Base-by-base conservation (phyloP, 345 rosid species). In the Aquilaria yunnanensis region DNA sequence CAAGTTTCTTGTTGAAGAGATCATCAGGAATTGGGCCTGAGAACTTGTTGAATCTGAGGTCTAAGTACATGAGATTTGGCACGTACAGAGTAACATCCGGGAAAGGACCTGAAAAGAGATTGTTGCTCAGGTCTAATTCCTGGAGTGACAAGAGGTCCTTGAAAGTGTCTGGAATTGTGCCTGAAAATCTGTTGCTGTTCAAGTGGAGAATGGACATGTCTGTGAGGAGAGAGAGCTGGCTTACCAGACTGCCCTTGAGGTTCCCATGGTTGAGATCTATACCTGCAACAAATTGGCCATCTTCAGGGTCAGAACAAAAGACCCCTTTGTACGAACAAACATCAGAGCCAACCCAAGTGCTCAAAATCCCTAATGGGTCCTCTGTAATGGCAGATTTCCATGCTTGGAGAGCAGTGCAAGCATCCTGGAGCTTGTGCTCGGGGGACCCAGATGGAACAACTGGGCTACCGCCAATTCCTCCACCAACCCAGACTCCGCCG, bases 231-330 rank as follows among this genome's bases (percentile, higher is more conserved):
- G 86, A 79, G 10, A 93, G 86, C 59, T 90, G 94, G 14, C 69
- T 61, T 14, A 84, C 94, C 10, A 93, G 77, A 63, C n/a, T 74
- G 52, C 97, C 98, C 61, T 65, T 82, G 1, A 93, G 92, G 73
- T 90, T 85, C 68, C 83, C 94, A 66, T 65, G 85, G 76, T 93
- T 93, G 65, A 93, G 98, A 86, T 93, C 98, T 78, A 93, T 85
- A 14, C 81, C 92, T 11, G 70, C 57, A 64, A 86, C 81, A 55
- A 79, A 57, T 11, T 72, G 70, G 49, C 59, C 43, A 37, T 37
- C 43, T 9, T 37, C 43, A 37, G 43, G 43, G 57, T 70, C 73
- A 29, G 83, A 72, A 72, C 97, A 93, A 60, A 87, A 93, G 9
- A 93, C 75, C 6, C 98, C 92, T 73, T 74, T 79, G 74, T 90